Evolutionary conservation across 2,329 filamentous ascomycete genomes (phyloP), one percentile per base, ranked within the genome.

Genomic region (Salinomyces thailandicus): DNA sequence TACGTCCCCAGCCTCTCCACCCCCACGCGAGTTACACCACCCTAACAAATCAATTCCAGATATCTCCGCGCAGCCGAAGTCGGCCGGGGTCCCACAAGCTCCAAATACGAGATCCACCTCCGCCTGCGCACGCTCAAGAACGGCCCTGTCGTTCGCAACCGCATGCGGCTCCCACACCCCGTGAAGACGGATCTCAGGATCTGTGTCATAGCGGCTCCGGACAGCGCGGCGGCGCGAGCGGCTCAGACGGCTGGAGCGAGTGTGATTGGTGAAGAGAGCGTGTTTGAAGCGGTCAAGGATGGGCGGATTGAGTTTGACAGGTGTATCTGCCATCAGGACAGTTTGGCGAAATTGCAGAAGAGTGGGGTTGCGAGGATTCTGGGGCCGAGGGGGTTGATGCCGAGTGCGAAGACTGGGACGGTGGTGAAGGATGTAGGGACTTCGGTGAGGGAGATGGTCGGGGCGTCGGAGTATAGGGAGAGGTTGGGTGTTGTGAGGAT

Each of bases 61-160:
- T 91, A 94, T 59, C 76, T 98, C 47, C 84, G 85, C 53, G 89
- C 91, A 32, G 79, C 81, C 54, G 91, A 98, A 73, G 87, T 95
- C 51, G 89, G 91, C 54, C 76, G 76, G 36, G 73, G 79, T 33
- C 81, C 84, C 3, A 70, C 72, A 2, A 68, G 70, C 8, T 69
- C 78, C 49, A 96, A 95, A 61, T 98, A 98, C 67, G 91, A 96
- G 60, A 53, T 96, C 34, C 74, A 84, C 52, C 67, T 98, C 51
- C 86, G 81, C 54, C 67, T 98, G 45, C 80, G 80, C 54, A 86
- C 89, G 2, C 71, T 77, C 49, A 89, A 87, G 60, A 87, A 86
- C 61, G 86, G 87, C 1, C 81, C 87, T 13, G 77, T 91, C 6
- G 72, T 98, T 47, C 83, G 87, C 46, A 93, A 84, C 64, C 83